phyloP scores from a whole-genome alignment of 306 rosid species.

The Psophocarpus tetragonolobus region DNA sequence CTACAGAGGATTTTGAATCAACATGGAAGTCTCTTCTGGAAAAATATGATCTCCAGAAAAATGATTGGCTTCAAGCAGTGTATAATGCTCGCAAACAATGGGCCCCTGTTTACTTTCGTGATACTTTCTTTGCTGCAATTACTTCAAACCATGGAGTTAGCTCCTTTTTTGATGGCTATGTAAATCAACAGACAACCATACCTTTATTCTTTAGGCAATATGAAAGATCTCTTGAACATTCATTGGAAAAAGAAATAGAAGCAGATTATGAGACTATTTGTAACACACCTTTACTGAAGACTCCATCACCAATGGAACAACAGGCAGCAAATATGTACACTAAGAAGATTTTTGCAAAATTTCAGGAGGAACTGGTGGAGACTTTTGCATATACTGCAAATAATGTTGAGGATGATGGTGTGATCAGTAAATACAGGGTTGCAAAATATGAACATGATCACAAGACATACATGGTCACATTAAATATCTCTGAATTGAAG shows the following conservation, averaged over 20 bases:
- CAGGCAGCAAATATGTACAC: slow-evolving; percentile 76
- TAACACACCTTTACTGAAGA: slow-evolving; percentile 65
- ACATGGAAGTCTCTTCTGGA: slow-evolving; percentile 64
- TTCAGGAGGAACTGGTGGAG: slow-evolving; percentile 81
- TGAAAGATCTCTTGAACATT: slow-evolving; percentile 66
- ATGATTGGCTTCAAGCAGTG: slow-evolving; percentile 84
- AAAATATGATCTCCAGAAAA: slow-evolving; percentile 56
- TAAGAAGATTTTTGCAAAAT: slow-evolving; percentile 63
- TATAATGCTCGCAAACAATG: slow-evolving; percentile 79
- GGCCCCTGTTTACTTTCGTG: slow-evolving; percentile 85
- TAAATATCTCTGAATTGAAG: slow-evolving; percentile 56
- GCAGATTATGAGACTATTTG: slow-evolving; percentile 68
- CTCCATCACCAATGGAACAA: slow-evolving; percentile 88
- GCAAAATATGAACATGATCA: slow-evolving; percentile 74
- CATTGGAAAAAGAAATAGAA: slow-evolving; percentile 72
- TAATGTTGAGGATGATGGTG: slow-evolving; percentile 58
- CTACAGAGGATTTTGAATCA: slow-evolving; percentile 64
- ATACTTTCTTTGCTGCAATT: slow-evolving; percentile 69
- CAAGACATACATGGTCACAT: slow-evolving; percentile 61
- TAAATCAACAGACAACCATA: slow-evolving; percentile 71
- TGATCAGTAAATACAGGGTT: slow-evolving; percentile 63
- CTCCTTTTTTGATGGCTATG: slow-evolving; percentile 74
- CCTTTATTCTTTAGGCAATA: slow-evolving; percentile 73
- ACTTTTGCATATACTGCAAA: slow-evolving; percentile 77
- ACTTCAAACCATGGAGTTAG: slow-evolving; percentile 56